Percentiles rank a stretch among this genome's conserved stretches.
Evolutionary conservation across 352 stramenopile species (phyloP).

Genomic region (Phytophthora pistaciae): DNA sequence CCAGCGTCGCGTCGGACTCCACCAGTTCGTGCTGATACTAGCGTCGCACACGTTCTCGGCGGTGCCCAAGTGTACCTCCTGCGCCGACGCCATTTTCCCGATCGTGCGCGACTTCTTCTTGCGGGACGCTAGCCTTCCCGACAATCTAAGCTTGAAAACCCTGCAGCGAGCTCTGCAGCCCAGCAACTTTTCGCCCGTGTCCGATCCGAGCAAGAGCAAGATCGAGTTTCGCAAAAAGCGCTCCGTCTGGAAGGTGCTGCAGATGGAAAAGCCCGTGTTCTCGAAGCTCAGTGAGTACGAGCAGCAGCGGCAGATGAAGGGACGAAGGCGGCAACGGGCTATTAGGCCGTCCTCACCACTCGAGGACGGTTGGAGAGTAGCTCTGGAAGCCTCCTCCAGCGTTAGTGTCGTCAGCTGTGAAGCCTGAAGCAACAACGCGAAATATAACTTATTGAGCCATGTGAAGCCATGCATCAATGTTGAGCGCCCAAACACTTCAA

Average conservation of each 20-base stretch:
- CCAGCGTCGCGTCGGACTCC: slow-evolving; percentile 54
- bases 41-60: slow-evolving; percentile 78
- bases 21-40: slow-evolving; percentile 68
- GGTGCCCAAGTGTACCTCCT: slow-evolving; percentile 76
- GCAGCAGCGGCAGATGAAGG: slow-evolving; percentile 19
- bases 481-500: too few relatives aligned
- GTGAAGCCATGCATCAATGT: slow-evolving; percentile 23
- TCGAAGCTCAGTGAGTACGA: slow-evolving; percentile 51
- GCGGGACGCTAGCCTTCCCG: slow-evolving; percentile 26
- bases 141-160: slow-evolving; percentile 34
- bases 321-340: slow-evolving; percentile 3
- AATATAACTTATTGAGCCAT: slow-evolving; percentile 1
- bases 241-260: slow-evolving; percentile 67
- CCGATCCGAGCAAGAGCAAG: slow-evolving; percentile 80
- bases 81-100: slow-evolving; percentile 64
- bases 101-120: slow-evolving; percentile 77
- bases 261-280: slow-evolving; percentile 71
- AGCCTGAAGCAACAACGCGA: neutral
- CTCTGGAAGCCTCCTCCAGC: slow-evolving; percentile 11
- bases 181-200: slow-evolving; percentile 67
- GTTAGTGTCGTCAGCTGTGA: slow-evolving; percentile 11
- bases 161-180: slow-evolving; percentile 46
- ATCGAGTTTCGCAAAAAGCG: slow-evolving; percentile 76
- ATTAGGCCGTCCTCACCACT: slow-evolving; percentile 6
- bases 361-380: slow-evolving; percentile 19